Base-by-base conservation (phyloP, 495 filamentous ascomycete species). In the Aspergillus olivimuriae region DNA sequence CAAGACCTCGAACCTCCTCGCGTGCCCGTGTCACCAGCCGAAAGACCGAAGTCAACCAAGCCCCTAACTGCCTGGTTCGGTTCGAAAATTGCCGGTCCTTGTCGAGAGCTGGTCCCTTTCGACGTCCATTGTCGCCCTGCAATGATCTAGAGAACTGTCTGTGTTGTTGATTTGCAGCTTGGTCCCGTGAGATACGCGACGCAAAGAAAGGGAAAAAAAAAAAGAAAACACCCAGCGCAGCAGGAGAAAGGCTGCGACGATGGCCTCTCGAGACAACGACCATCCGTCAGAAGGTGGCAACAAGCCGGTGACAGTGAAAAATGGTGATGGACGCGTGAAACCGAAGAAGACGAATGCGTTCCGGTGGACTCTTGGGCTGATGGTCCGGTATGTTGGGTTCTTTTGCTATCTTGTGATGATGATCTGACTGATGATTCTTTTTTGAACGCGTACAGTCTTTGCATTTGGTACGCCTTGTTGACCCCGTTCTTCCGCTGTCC, bases 401-500 rank as follows among this genome's bases (percentile, higher is more conserved):
- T n/a, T n/a, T n/a, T n/a, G n/a, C n/a, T n/a, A n/a, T n/a, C n/a
- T n/a, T n/a, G n/a, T n/a, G n/a, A n/a, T n/a, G n/a, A n/a, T n/a
- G n/a, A n/a, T n/a, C n/a, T n/a, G n/a, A n/a, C n/a, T n/a, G n/a
- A n/a, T n/a, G n/a, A n/a, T n/a, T n/a, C n/a, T n/a, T n/a, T n/a
- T n/a, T n/a, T n/a, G n/a, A 11, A 23, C 19, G 31, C 18, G 12
- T 44, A 28, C 58, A 96, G 91, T 48, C 60, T 95, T 1, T 58
- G 82, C 41, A 80, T 86, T 7, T 99, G 92, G 92, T 95, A 94
- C 57, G 72, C 78, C 1, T 77, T 95, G 38, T 55, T 87, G 43
- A 92, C 86, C 3, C 70, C 89, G 15, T 65, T 89, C 37, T 79
- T 99, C 53, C 80, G 83, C 19, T 99, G 94, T 61, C 94, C 92